Percentiles rank a stretch among this genome's conserved stretches.
Conservation (phyloP, 495 filamentous ascomycete species). For the Tuber indicum region DNA sequence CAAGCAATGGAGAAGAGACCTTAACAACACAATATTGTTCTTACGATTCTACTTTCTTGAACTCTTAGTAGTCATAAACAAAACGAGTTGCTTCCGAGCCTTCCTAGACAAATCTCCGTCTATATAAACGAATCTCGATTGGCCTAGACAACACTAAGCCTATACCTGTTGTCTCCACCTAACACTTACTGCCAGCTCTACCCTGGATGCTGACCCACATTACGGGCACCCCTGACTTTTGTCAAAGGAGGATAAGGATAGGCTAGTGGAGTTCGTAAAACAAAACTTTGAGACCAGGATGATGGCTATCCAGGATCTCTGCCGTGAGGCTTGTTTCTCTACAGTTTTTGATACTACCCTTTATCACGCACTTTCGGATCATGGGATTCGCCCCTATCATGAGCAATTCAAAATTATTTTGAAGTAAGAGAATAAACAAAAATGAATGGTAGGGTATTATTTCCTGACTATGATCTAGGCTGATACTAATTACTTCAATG, state of each 20-base stretch:
- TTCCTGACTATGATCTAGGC: accelerated
- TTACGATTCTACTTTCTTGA: no score
- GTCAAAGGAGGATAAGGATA: background rate
- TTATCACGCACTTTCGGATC: background rate
- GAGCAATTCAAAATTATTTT: conserved; percentile 8
- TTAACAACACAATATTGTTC: no score
- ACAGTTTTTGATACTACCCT: background rate
- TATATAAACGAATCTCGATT: no score
- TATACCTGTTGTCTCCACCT: no score
- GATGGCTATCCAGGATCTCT: background rate
- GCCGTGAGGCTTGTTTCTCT: background rate
- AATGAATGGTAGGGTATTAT: background rate
- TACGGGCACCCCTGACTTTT: background rate
- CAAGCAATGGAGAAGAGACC: no score
- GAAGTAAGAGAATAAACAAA: background rate
- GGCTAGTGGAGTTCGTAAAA: background rate
- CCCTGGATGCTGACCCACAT: background rate
- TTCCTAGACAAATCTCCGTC: no score
- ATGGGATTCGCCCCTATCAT: background rate
- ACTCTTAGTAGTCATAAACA: no score
- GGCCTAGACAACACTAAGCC: no score
- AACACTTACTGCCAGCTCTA: background rate
- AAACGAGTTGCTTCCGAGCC: no score
- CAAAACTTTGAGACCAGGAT: background rate
- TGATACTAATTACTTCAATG: no score